Evolutionary conservation across 441 rosid species (phyloP).

Genomic region (Monsonia emarginata): DNA sequence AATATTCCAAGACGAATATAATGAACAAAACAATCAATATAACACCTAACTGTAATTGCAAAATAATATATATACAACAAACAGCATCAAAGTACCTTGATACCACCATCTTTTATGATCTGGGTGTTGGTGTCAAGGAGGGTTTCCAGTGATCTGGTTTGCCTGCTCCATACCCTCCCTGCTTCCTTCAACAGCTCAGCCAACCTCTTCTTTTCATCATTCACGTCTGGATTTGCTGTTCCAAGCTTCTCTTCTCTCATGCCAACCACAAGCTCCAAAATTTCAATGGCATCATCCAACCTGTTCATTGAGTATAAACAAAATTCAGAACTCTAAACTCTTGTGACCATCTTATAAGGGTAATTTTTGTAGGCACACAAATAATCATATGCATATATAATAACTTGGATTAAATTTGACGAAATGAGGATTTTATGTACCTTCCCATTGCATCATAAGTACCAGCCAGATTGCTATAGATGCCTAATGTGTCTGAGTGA

Average conservation of each 20-base stretch:
- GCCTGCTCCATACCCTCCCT: slow-evolving; percentile 58
- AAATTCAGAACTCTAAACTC: not conserved
- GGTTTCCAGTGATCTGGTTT: slow-evolving; percentile 52
- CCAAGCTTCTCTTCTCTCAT: slow-evolving; percentile 90
- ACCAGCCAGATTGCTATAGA: slow-evolving; percentile 85
- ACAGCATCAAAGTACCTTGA: not conserved
- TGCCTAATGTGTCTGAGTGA: slow-evolving; percentile 82
- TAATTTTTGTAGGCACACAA: too few species aligned
- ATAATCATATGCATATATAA: too few species aligned
- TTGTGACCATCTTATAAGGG: too few species aligned
- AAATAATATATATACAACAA: not conserved
- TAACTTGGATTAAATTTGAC: not conserved
- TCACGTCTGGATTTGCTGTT: slow-evolving; percentile 84
- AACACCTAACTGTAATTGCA: not conserved
- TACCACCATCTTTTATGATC: slow-evolving; percentile 24
- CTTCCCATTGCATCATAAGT: slow-evolving; percentile 99
- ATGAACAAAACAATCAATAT: not conserved
- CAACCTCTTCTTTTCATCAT: slow-evolving; percentile 62
- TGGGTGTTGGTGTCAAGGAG: slow-evolving; percentile 49
- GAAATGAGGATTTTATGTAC: slow-evolving; percentile 22
- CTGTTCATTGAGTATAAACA: slow-evolving; percentile 25
- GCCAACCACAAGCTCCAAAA: slow-evolving; percentile 62
- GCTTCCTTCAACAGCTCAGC: slow-evolving; percentile 73
- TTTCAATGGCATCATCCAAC: slow-evolving; percentile 71
- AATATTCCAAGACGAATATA: not conserved